A percentile compares a stretch with the other conserved stretches of the same genome.
phyloP scores from a whole-genome alignment of 78 protist genomes.

The Guillardia theta region DNA sequence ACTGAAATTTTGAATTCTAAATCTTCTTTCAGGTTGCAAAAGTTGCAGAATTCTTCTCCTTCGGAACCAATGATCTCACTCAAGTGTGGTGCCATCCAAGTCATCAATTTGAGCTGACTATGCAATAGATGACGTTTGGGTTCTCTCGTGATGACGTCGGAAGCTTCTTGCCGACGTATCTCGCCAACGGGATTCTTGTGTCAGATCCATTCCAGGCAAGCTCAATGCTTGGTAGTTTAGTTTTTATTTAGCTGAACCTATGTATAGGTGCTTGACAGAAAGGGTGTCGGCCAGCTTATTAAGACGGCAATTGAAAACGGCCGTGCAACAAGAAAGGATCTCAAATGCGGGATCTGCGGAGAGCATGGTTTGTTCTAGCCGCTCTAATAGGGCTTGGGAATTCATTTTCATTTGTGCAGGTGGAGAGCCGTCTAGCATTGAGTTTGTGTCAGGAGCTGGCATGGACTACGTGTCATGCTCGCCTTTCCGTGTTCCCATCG shows the following conservation, averaged over 20 bases:
- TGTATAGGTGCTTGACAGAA: slow-evolving; percentile 38
- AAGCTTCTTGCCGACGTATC: slow-evolving; percentile 56
- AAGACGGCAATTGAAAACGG: slow-evolving; percentile 56
- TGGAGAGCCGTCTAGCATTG: slow-evolving; percentile 60
- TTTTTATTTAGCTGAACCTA: neutral
- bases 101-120: too few relatives aligned
- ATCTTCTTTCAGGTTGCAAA: too few relatives aligned
- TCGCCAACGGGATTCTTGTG: neutral
- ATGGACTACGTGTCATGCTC: slow-evolving; percentile 75
- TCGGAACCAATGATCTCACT: slow-evolving; percentile 87
- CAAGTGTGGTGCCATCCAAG: too few relatives aligned
- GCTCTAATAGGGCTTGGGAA: too few relatives aligned
- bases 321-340: slow-evolving; percentile 37
- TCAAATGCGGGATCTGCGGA: slow-evolving; percentile 71
- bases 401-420: too few relatives aligned
- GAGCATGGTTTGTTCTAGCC: too few relatives aligned
- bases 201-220: slow-evolving; percentile 31
- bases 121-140: slow-evolving; percentile 69
- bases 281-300: slow-evolving; percentile 77
- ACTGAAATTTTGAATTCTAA: too few relatives aligned
- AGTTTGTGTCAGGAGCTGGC: slow-evolving; percentile 62
- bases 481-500: slow-evolving; percentile 79
- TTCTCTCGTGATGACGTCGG: slow-evolving; percentile 81
- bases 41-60: neutral
- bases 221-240: neutral